A percentile compares a stretch with the other conserved stretches of the same genome.
Evolutionary conservation across 768 basidiomycete species (phyloP).

Genomic region (Amanita brunnescens): DNA sequence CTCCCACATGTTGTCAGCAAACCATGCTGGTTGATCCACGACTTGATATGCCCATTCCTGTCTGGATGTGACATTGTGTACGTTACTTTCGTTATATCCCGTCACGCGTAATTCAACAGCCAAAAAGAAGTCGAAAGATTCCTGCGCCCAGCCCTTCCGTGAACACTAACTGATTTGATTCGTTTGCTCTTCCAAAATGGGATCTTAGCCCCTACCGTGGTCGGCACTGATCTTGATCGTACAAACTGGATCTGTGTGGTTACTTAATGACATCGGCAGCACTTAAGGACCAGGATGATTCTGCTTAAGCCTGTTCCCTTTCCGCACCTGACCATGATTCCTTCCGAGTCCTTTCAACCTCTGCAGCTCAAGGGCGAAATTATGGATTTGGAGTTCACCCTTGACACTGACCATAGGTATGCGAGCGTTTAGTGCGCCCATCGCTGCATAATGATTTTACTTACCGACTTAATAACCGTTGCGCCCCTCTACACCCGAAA

Average conservation of each 20-base stretch:
- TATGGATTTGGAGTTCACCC: slow-evolving; percentile 69
- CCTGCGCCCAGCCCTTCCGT: slow-evolving; percentile 9
- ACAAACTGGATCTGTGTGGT: slow-evolving; percentile 32
- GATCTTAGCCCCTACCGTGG: slow-evolving; percentile 17
- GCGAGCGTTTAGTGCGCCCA: slow-evolving; percentile 17
- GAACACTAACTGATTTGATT: slow-evolving; percentile 6
- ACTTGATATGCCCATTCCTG: slow-evolving; percentile 24
- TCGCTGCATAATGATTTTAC: slow-evolving; percentile 20
- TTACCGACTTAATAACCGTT: slow-evolving; percentile 41
- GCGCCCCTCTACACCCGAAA: slow-evolving; percentile 34
- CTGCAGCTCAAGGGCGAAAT: slow-evolving; percentile 68
- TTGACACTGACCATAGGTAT: slow-evolving; percentile 62
- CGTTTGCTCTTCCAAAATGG: slow-evolving; percentile 11
- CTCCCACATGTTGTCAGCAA: slow-evolving; percentile 24
- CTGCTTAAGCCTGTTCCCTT: slow-evolving; percentile 41
- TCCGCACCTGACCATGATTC: slow-evolving; percentile 43
- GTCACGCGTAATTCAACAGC: slow-evolving; percentile 24
- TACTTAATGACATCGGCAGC: slow-evolving; percentile 57
- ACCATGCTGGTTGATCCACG: slow-evolving; percentile 29
- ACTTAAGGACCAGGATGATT: slow-evolving; percentile 41
- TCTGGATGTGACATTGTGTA: slow-evolving; percentile 19
- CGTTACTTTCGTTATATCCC: slow-evolving; percentile 15
- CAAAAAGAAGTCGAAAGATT: slow-evolving; percentile 7
- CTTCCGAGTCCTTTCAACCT: slow-evolving; percentile 45
- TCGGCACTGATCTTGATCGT: slow-evolving; percentile 33